Base-by-base conservation (phyloP, 495 filamentous ascomycete genomes). In the Delitschia confertaspora region DNA sequence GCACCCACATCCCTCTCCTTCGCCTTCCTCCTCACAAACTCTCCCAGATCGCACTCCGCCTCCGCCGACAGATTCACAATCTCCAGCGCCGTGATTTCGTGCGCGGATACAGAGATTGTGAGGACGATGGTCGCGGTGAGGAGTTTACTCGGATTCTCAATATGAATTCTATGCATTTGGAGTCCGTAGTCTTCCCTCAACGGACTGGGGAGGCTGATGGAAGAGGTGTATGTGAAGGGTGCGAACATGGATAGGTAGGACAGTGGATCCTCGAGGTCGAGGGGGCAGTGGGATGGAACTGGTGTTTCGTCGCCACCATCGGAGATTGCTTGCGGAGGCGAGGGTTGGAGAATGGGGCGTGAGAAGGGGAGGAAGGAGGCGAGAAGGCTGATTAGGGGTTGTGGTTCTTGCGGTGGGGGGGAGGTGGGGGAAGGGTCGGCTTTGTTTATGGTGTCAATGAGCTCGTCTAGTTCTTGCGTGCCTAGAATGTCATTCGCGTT, bases 191-290 rank as follows among this genome's bases (percentile, higher is more conserved):
- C 6, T 17, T 13, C 22, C 11, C 16, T 13, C 13, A 23, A 17
- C 19, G 21, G 1, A 27, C 17, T 23, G 3, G 59, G 18, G 3
- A 48, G 53, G 4, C 64, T 65, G 42, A 74, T 60, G 1, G 60
- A 63, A 2, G 71, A 73, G 4, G 69, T 64, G 47, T 73, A 76
- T 17, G 61, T 58, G 2, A 81, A 57, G 1, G 73, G 69, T 3
- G 67, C 72, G 47, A 81, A 79, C 34, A 69, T 61, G 51, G 72
- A 66, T 0, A 79, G 68, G 53, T 69, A 77, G 5, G 75, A 73
- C 2, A 79, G 60, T 40, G 73, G 71, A 53, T 77, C 69, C 1
- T 64, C 65, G 52, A 78, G 65, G 9, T 65, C 51, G 7, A 78
- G 30, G 4, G 77, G 74, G 38, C 67, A 65, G 53, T 79, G 72